Evolutionary conservation across 306 rosid genomes (phyloP).

Genomic region (Delonix regia): DNA sequence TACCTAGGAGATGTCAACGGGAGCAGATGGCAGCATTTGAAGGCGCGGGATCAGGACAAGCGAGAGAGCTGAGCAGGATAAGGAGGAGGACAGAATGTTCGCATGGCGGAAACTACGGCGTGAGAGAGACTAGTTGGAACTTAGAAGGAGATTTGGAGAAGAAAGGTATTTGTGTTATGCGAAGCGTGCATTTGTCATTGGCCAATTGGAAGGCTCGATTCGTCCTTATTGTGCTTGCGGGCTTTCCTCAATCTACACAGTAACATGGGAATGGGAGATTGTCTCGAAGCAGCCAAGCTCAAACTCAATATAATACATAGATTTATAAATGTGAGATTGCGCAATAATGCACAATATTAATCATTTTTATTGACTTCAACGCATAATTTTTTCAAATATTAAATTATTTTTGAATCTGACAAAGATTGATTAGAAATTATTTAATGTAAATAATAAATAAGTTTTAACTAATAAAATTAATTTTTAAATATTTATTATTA

Average conservation of each 20-base stretch:
- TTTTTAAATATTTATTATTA: no score
- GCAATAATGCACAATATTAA: no score
- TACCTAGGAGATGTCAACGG: conserved; percentile 25
- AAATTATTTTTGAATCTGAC: no score
- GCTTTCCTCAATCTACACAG: background rate
- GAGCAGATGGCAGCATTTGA: conserved; percentile 8
- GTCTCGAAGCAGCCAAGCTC: background rate
- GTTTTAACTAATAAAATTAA: no score
- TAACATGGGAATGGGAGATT: background rate
- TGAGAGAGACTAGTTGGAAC: background rate
- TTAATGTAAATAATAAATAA: no score
- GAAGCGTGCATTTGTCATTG: background rate
- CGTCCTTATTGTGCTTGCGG: background rate
- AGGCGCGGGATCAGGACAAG: conserved; percentile 23
- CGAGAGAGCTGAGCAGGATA: conserved; percentile 8
- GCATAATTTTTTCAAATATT: no score
- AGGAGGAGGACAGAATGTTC: background rate
- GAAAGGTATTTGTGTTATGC: conserved; percentile 22
- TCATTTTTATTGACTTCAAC: no score
- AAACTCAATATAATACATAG: background rate
- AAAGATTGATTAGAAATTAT: no score
- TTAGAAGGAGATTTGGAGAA: background rate
- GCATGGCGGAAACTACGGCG: conserved; percentile 35
- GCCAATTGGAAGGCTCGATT: background rate
- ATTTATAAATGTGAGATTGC: no score